These are phyloP conservation scores for Penicillium griseofulvum DNA, from an alignment of 2,329 filamentous ascomycete genomes.

Conservation along the genomic window DNA sequence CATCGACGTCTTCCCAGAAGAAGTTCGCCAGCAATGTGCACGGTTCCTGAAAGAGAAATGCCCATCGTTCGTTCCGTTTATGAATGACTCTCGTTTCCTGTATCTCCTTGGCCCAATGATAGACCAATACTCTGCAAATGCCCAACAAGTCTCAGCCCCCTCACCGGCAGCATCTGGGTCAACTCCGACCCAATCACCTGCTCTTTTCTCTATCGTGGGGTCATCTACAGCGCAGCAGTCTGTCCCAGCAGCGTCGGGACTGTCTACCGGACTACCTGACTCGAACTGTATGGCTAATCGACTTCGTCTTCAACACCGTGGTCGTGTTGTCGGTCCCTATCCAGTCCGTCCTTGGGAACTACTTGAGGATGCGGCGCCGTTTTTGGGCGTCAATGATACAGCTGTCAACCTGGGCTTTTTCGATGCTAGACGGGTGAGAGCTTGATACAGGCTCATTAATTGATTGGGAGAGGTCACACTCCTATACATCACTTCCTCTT, in stretches of 20 bases:
- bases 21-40: conserved; percentile 42
- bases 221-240: conserved; percentile 19
- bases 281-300: conserved; percentile 28
- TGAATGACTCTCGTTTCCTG: conserved; percentile 40
- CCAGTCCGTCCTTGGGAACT: conserved; percentile 45
- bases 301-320: conserved; percentile 40
- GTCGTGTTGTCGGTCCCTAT: conserved; percentile 35
- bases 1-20: conserved; percentile 46
- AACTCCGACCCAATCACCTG: conserved; percentile 28
- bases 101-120: conserved; percentile 43
- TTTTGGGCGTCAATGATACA: conserved; percentile 46
- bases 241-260: conserved; percentile 4
- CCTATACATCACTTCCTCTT: not conserved
- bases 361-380: conserved; percentile 45
- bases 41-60: conserved; percentile 45
- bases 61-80: conserved; percentile 37
- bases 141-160: conserved; percentile 28
- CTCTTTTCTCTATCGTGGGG: conserved; percentile 19
- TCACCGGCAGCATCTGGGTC: conserved; percentile 34
- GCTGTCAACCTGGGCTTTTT: conserved; percentile 45
- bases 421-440: conserved; percentile 38
- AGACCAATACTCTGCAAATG: conserved; percentile 21
- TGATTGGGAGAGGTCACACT: not conserved
- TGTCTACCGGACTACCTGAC: conserved; percentile 17
- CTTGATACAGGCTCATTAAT: conserved; percentile 13